Evolutionary conservation across 805 yeast species (phyloP).

Genomic region (Metschnikowia henanensis): DNA sequence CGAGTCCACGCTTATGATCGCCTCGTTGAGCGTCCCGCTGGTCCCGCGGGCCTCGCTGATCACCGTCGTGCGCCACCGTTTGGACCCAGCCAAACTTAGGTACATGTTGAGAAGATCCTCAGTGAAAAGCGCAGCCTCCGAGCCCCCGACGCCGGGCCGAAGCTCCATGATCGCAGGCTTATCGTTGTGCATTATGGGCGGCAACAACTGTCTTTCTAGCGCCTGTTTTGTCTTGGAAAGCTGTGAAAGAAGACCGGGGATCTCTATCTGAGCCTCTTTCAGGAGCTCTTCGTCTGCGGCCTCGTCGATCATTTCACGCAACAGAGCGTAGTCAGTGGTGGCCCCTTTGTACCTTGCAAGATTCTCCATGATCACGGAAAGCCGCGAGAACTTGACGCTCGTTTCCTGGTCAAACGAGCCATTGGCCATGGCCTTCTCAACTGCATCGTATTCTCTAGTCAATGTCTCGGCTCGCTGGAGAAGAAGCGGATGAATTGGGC

Average conservation of each 20-base stretch:
- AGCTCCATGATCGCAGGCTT: slow-evolving; percentile 79
- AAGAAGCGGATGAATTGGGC: slow-evolving; percentile 40
- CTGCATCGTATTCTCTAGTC: slow-evolving; percentile 25
- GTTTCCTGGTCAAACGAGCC: slow-evolving; percentile 37
- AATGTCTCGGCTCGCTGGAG: slow-evolving; percentile 36
- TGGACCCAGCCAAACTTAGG: slow-evolving; percentile 59
- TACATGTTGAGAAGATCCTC: slow-evolving; percentile 83
- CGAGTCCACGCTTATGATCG: slow-evolving; percentile 62
- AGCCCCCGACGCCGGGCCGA: slow-evolving; percentile 96
- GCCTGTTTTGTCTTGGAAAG: slow-evolving; percentile 42
- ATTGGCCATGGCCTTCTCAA: slow-evolving; percentile 28
- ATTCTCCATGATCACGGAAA: slow-evolving; percentile 32
- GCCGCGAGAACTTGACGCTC: slow-evolving; percentile 31
- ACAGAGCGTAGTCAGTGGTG: slow-evolving; percentile 23
- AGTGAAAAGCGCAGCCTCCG: slow-evolving; percentile 88
- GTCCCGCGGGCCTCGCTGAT: slow-evolving; percentile 56
- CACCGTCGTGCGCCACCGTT: slow-evolving; percentile 66
- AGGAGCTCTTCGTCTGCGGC: slow-evolving; percentile 33
- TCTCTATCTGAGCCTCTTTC: slow-evolving; percentile 61
- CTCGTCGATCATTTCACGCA: slow-evolving; percentile 28
- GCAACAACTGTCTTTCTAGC: slow-evolving; percentile 63
- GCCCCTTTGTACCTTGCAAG: slow-evolving; percentile 29
- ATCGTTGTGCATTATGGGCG: slow-evolving; percentile 75
- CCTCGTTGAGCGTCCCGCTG: slow-evolving; percentile 73
- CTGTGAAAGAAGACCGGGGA: slow-evolving; percentile 46